phyloP scores from a whole-genome alignment of 2,329 filamentous ascomycete species.

The Alternaria panax region DNA sequence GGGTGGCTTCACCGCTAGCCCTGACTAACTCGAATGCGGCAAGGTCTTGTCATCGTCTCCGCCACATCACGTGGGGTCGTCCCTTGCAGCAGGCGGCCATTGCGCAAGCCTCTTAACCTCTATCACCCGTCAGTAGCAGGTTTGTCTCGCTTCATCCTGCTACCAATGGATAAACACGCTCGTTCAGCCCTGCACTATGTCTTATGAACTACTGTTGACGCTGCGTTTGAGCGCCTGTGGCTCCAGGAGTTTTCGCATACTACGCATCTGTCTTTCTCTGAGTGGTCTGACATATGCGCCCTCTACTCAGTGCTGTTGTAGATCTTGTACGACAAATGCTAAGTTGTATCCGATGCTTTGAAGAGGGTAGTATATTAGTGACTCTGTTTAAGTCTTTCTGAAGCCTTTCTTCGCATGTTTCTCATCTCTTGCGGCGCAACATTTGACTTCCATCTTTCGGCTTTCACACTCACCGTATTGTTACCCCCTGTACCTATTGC shows the following conservation, averaged over 20 bases:
- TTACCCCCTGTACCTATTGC: not conserved
- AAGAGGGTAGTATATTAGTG: not conserved
- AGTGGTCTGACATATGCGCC: not conserved
- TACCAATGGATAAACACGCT: not conserved
- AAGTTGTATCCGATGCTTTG: accelerated
- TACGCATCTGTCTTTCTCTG: conserved; percentile 31
- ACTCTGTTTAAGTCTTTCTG: not conserved
- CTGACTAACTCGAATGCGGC: conserved; percentile 11
- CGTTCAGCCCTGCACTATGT: conserved; percentile 24
- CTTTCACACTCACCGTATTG: not conserved
- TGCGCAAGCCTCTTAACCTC: not conserved
- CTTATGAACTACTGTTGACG: conserved; percentile 12
- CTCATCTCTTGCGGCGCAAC: not conserved
- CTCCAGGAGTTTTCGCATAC: conserved; percentile 39
- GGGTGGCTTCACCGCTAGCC: conserved; percentile 22
- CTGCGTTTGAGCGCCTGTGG: conserved; percentile 5
- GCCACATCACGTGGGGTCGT: conserved; percentile 14
- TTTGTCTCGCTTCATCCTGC: conserved; percentile 11
- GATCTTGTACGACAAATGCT: not conserved
- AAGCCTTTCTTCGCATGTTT: not conserved
- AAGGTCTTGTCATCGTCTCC: conserved; percentile 16
- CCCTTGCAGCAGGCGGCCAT: not conserved
- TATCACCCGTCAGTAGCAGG: not conserved
- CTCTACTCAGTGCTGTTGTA: not conserved
- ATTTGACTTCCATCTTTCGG: not conserved